A percentile compares a stretch with the other conserved stretches of the same genome.
phyloP scores from a whole-genome alignment of 2,329 filamentous ascomycete genomes.

The Cryphonectria radicalis region DNA sequence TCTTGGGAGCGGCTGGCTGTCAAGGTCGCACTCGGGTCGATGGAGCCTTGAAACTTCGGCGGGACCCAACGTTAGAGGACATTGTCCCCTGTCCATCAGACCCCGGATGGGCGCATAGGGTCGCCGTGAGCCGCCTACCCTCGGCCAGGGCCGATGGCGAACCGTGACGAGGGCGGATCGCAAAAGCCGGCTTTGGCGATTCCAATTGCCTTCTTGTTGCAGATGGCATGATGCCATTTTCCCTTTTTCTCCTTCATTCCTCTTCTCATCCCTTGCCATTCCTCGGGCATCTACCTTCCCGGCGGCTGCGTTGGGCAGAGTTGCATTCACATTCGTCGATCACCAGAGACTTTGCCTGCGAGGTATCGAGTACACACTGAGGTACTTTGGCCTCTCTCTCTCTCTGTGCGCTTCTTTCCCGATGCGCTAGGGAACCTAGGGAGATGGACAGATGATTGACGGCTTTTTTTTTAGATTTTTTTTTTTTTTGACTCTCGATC shows the following conservation, averaged over 20 bases:
- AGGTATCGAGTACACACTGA: neutral
- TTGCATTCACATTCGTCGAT: slow-evolving; percentile 20
- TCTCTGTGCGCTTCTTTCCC: slow-evolving; percentile 13
- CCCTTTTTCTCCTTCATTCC: neutral
- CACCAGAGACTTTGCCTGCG: neutral
- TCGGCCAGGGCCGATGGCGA: slow-evolving; percentile 10
- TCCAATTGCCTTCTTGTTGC: neutral
- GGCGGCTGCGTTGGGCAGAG: slow-evolving; percentile 1
- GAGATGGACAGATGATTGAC: neutral
- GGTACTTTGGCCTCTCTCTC: neutral
- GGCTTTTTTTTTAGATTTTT: neutral
- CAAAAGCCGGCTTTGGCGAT: neutral
- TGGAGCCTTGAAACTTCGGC: neutral
- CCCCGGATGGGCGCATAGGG: slow-evolving; percentile 7
- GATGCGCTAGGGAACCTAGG: slow-evolving; percentile 11
- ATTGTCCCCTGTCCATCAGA: neutral
- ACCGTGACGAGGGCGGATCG: slow-evolving; percentile 4
- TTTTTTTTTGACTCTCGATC: no score
- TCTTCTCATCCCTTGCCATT: neutral
- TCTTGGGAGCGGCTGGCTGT: neutral
- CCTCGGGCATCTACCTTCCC: slow-evolving; percentile 1
- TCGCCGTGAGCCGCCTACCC: slow-evolving; percentile 8
- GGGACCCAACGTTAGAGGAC: neutral
- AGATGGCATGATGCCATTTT: slow-evolving; percentile 11
- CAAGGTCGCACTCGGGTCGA: slow-evolving; percentile 1